Conservation (phyloP, 2,329 filamentous ascomycete species). For the Trichophyton rubrum region DNA sequence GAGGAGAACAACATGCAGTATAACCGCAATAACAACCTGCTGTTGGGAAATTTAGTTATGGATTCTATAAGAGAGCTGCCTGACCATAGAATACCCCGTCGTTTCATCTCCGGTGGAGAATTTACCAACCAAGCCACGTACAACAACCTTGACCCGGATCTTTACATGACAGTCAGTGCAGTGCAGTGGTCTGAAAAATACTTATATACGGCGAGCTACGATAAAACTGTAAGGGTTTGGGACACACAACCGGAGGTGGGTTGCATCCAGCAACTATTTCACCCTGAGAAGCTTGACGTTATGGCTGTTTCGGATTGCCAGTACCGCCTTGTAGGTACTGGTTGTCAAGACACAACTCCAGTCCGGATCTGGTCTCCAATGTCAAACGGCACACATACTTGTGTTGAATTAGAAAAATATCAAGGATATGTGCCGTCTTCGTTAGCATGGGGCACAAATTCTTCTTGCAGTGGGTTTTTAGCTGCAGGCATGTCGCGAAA, state of each 20-base stretch:
- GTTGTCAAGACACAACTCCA: slow-evolving; percentile 23
- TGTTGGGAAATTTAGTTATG: slow-evolving; percentile 37
- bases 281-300: slow-evolving; percentile 40
- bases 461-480: slow-evolving; percentile 31
- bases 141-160: slow-evolving; percentile 37
- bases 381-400: not conserved
- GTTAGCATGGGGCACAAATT: slow-evolving; percentile 36
- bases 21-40: slow-evolving; percentile 45
- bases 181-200: slow-evolving; percentile 40
- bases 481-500: slow-evolving; percentile 44
- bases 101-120: slow-evolving; percentile 23
- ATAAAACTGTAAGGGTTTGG: slow-evolving; percentile 47
- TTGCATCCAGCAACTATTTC: slow-evolving; percentile 29
- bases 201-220: slow-evolving; percentile 45
- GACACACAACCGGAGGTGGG: slow-evolving; percentile 20
- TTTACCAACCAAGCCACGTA: slow-evolving; percentile 33
- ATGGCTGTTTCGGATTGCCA: slow-evolving; percentile 35
- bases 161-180: slow-evolving; percentile 46
- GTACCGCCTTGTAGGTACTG: slow-evolving; percentile 37
- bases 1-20: slow-evolving; percentile 48
- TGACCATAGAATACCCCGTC: slow-evolving; percentile 38
- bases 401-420: not conserved
- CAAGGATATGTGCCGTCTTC: slow-evolving; percentile 26
- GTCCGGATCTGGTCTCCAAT: slow-evolving; percentile 23
- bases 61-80: slow-evolving; percentile 40